phyloP scores from a whole-genome alignment of 495 filamentous ascomycete genomes.

The Penicillium cataractarum region DNA sequence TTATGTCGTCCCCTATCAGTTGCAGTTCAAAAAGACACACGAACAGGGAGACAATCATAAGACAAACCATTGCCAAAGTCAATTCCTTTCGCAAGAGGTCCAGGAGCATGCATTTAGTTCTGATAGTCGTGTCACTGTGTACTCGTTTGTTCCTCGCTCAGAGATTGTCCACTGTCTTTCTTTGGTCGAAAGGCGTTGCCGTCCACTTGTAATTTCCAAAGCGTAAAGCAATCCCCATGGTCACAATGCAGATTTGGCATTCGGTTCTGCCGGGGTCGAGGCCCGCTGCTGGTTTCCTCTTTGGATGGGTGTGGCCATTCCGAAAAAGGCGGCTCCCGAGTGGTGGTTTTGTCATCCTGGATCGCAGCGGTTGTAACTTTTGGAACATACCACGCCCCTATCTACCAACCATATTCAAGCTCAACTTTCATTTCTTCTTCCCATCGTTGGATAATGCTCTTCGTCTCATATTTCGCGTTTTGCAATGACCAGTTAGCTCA shows the following conservation, averaged over 20 bases:
- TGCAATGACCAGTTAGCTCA: background rate
- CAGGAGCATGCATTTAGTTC: background rate
- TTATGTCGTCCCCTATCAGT: background rate
- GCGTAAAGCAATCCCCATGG: background rate
- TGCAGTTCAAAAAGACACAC: background rate
- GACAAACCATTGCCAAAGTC: background rate
- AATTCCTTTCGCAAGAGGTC: background rate
- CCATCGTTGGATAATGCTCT: background rate
- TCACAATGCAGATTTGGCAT: background rate
- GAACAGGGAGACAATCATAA: background rate
- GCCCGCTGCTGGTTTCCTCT: background rate
- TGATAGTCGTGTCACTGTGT: background rate
- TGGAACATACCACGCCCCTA: background rate
- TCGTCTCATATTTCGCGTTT: background rate
- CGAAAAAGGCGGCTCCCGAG: background rate
- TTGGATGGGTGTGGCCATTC: background rate
- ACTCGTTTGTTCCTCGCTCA: background rate
- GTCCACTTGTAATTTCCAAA: background rate
- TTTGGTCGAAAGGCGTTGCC: background rate
- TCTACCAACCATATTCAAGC: background rate
- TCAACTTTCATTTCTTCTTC: background rate
- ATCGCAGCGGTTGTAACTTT: background rate
- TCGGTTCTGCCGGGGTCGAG: background rate
- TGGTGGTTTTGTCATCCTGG: background rate
- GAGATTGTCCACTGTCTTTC: background rate